These are phyloP conservation scores for Cylindrodendrum hubeiense DNA, from an alignment of 2,329 filamentous ascomycete species.

Conservation along the genomic window DNA sequence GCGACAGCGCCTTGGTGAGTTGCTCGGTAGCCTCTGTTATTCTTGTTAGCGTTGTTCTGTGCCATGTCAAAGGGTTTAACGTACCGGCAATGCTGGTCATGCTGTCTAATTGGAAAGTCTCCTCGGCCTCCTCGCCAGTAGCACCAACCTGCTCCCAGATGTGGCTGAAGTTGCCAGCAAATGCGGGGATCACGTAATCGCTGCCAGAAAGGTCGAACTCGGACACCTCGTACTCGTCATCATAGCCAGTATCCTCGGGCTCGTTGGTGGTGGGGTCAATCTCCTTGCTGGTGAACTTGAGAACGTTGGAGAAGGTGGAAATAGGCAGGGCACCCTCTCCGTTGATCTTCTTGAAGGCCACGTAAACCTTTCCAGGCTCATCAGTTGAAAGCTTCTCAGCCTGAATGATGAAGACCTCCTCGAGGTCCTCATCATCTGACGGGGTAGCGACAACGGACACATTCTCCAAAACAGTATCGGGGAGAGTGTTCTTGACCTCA, in stretches of 20 bases:
- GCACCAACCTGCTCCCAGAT: conserved; percentile 95
- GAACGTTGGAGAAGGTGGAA: conserved; percentile 87
- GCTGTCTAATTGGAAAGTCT: conserved; percentile 88
- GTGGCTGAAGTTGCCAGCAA: conserved; percentile 94
- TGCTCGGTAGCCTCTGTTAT: conserved; percentile 88
- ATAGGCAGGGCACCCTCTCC: conserved; percentile 83
- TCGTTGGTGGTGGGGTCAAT: conserved; percentile 95
- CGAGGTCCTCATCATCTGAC: conserved; percentile 82
- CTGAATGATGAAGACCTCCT: conserved; percentile 95
- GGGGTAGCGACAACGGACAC: conserved; percentile 87
- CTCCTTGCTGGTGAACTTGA: conserved; percentile 98
- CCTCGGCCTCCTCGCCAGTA: conserved; percentile 88
- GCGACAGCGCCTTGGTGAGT: conserved; percentile 84
- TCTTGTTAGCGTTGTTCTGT: conserved; percentile 38
- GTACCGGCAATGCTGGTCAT: conserved; percentile 93
- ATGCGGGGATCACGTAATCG: conserved; percentile 94
- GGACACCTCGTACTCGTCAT: conserved; percentile 97
- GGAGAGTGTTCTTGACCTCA: conserved; percentile 96
- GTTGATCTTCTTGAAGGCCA: conserved; percentile 87
- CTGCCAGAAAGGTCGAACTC: conserved; percentile 91
- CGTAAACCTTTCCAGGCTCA: conserved; percentile 93
- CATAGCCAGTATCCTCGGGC: conserved; percentile 91
- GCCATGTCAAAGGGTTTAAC: conserved; percentile 46
- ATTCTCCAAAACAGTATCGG: conserved; percentile 90
- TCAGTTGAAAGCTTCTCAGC: conserved; percentile 85